These are phyloP conservation scores for Naganishia liquefaciens DNA, from an alignment of 1,284 basidiomycete species.

Conservation along the genomic window DNA sequence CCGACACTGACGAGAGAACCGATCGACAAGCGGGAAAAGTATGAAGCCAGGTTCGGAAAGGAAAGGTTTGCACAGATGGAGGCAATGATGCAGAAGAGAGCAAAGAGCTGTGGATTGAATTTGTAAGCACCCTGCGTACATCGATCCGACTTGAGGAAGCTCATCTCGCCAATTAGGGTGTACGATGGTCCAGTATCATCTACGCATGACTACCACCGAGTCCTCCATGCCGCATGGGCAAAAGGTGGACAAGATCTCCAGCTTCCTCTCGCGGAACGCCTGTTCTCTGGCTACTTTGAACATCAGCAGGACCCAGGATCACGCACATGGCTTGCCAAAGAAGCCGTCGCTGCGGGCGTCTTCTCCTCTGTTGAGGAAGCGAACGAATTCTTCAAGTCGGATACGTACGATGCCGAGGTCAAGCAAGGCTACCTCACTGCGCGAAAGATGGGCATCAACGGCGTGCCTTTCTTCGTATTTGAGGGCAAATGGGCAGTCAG, in stretches of 20 bases:
- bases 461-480: constrained; percentile 57
- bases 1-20: constrained; percentile 43
- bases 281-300: constrained; percentile 52
- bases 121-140: constrained; percentile 40
- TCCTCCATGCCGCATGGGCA: constrained; percentile 46
- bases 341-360: constrained; percentile 50
- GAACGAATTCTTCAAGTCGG: constrained; percentile 42
- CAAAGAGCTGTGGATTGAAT: constrained; percentile 49
- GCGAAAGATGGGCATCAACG: constrained; percentile 49
- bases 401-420: constrained; percentile 46
- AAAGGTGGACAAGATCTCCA: constrained; percentile 46
- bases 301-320: constrained; percentile 49
- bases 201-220: constrained; percentile 53
- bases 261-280: constrained; percentile 42
- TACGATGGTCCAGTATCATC: constrained; percentile 48
- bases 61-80: constrained; percentile 45
- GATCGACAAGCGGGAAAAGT: constrained; percentile 40
- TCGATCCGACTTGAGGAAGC: constrained; percentile 34
- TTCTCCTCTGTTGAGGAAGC: constrained; percentile 45
- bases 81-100: constrained; percentile 43
- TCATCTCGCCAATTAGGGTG: too few species aligned
- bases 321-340: constrained; percentile 42
- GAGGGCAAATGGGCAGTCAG: constrained; percentile 52
- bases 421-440: constrained; percentile 45
- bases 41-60: constrained; percentile 49